A percentile compares a stretch with the other conserved stretches of the same genome.
Evolutionary conservation across 345 rosid genomes (phyloP).

Genomic region (Citrus australasica): DNA sequence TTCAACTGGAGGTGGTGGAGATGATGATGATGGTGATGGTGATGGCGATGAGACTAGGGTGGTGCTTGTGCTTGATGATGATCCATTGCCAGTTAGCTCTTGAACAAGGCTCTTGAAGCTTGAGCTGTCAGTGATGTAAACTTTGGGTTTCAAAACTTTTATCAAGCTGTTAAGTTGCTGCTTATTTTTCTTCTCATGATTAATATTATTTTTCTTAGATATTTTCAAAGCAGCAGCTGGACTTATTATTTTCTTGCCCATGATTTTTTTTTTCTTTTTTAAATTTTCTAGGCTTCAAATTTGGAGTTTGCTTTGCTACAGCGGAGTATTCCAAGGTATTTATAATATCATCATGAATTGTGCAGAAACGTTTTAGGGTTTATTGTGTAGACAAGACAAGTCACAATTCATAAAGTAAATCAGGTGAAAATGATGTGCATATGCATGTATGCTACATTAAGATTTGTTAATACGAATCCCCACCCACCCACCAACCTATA

Average conservation of each 20-base stretch:
- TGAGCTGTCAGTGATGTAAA: conserved; percentile 44
- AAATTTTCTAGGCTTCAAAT: not conserved
- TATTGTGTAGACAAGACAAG: conserved; percentile 3
- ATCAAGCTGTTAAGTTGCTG: conserved; percentile 16
- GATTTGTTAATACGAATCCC: conserved; percentile 4
- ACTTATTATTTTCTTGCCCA: conserved; percentile 35
- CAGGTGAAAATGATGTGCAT: conserved; percentile 15
- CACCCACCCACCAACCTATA: not conserved
- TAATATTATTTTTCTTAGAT: conserved; percentile 18
- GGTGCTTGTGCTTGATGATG: not conserved
- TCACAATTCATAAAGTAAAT: conserved; percentile 12
- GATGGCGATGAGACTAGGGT: not conserved
- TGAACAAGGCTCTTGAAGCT: conserved; percentile 50
- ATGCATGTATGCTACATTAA: not conserved
- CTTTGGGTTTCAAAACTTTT: conserved; percentile 38
- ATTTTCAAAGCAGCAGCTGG: conserved; percentile 11
- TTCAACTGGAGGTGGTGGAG: not conserved
- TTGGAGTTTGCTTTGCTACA: not conserved
- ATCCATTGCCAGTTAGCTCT: conserved; percentile 36
- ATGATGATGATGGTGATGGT: not conserved
- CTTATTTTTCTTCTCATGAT: not conserved
- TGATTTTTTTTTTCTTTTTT: not conserved
- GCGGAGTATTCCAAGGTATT: conserved; percentile 4
- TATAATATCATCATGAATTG: not conserved
- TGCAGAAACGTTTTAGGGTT: not conserved